phyloP scores from a whole-genome alignment of 2,329 filamentous ascomycete species.

The Alternaria longipes region DNA sequence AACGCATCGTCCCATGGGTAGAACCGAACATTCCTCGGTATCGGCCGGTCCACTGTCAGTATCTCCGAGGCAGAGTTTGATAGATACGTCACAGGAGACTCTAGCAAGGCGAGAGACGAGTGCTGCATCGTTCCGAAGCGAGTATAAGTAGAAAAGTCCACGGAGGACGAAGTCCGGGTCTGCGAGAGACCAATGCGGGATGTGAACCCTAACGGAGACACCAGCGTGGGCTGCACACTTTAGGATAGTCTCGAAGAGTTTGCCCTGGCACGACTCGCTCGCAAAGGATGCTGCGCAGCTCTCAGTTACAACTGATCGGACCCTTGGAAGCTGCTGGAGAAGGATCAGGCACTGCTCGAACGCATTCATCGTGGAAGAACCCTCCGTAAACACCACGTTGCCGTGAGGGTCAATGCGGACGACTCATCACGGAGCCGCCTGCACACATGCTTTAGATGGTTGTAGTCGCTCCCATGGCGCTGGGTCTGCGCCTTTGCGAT shows the following conservation, averaged over 20 bases:
- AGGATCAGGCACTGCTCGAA: slow-evolving; percentile 3
- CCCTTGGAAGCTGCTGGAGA: background rate
- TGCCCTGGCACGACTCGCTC: slow-evolving; percentile 2
- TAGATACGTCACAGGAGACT: background rate
- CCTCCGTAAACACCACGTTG: background rate
- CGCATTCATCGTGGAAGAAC: background rate
- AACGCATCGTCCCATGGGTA: background rate
- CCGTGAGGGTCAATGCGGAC: background rate
- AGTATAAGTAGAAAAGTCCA: slow-evolving; percentile 1
- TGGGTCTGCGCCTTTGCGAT: background rate
- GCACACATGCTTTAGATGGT: slow-evolving; percentile 1
- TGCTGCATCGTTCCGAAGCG: slow-evolving; percentile 1
- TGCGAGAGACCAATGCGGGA: slow-evolving; percentile 1
- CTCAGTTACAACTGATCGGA: background rate
- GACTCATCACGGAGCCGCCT: slow-evolving; percentile 3
- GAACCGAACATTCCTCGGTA: background rate
- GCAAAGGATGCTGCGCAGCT: background rate
- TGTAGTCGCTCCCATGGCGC: background rate
- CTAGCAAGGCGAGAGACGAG: background rate
- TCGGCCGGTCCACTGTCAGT: background rate
- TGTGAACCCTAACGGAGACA: slow-evolving; percentile 7
- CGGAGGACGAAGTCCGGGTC: slow-evolving; percentile 5
- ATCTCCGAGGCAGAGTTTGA: slow-evolving; percentile 1
- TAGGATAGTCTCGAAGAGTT: slow-evolving; percentile 2
- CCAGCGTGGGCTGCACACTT: slow-evolving; percentile 1